A percentile compares a stretch with the other conserved stretches of the same genome.
These are phyloP conservation scores for Russula dissimulans DNA, from an alignment of 768 basidiomycete genomes.

Conservation along the genomic window DNA sequence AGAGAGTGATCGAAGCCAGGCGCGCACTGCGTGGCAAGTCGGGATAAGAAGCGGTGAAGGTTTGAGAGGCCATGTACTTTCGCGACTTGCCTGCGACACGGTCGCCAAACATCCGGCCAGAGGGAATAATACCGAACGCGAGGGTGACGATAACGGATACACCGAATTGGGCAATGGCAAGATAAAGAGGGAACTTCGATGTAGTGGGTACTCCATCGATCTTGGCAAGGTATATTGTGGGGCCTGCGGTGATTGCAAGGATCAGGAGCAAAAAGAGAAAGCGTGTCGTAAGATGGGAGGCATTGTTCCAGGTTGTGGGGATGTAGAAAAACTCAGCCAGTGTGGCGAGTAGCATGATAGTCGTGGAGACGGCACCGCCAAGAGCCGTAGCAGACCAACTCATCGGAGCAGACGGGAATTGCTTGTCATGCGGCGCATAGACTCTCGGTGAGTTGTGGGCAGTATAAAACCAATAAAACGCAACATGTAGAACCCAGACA, in stretches of 20 bases:
- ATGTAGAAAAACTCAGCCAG: slow-evolving; percentile 94
- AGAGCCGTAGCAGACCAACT: slow-evolving; percentile 91
- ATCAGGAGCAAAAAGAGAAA: slow-evolving; percentile 87
- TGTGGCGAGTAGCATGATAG: slow-evolving; percentile 92
- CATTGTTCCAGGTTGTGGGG: slow-evolving; percentile 98
- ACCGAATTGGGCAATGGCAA: slow-evolving; percentile 91
- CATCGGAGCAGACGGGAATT: slow-evolving; percentile 75
- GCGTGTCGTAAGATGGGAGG: slow-evolving; percentile 91
- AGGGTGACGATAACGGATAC: slow-evolving; percentile 78
- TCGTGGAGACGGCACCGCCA: slow-evolving; percentile 89
- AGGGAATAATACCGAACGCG: slow-evolving; percentile 82
- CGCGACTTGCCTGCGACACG: slow-evolving; percentile 95
- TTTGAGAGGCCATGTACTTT: slow-evolving; percentile 98
- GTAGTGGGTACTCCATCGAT: slow-evolving; percentile 57
- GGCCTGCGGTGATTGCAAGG: slow-evolving; percentile 85
- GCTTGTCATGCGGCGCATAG: slow-evolving; percentile 64
- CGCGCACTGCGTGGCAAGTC: slow-evolving; percentile 62
- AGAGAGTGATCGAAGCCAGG: slow-evolving; percentile 74
- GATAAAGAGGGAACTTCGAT: slow-evolving; percentile 73
- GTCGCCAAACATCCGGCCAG: slow-evolving; percentile 98
- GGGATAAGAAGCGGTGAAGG: slow-evolving; percentile 97
- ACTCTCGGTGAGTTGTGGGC: slow-evolving; percentile 94
- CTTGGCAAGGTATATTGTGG: slow-evolving; percentile 86
- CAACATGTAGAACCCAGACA: slow-evolving; percentile 93
- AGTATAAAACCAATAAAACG: slow-evolving; percentile 94